Evolutionary conservation across 2,329 filamentous ascomycete species (phyloP).

Genomic region (Epichloe elymi): DNA sequence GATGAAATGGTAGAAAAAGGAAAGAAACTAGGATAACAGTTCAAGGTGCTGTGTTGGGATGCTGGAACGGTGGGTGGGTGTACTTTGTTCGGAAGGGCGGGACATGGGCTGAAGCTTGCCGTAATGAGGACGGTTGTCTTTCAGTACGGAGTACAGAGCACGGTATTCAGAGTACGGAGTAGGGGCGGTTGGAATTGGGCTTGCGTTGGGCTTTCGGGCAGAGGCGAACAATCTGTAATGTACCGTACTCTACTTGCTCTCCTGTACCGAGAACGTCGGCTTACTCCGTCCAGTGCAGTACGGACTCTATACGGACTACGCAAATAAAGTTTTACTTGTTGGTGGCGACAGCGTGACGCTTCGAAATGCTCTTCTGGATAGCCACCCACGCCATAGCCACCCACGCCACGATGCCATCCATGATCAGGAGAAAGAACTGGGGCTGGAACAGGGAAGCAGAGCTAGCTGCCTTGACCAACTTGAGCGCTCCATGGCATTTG

Average conservation of each 20-base stretch:
- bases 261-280: no score
- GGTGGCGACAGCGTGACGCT: slow-evolving; percentile 1
- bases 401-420: not conserved
- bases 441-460: slow-evolving; percentile 1
- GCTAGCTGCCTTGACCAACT: not conserved
- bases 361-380: not conserved
- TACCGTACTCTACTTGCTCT: no score
- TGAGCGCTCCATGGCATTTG: no score
- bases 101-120: no score
- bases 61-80: not conserved
- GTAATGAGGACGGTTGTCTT: no score
- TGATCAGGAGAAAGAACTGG: not conserved
- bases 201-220: no score
- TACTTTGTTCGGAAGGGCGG: not conserved
- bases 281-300: no score
- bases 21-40: not conserved
- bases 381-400: not conserved
- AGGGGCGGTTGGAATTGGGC: no score
- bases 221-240: no score
- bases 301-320: not conserved
- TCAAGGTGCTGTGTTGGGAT: not conserved
- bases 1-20: not conserved
- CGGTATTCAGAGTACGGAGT: no score
- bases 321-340: not conserved
- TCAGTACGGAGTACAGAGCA: no score